These are phyloP conservation scores for Pisolithus orientalis DNA, from an alignment of 768 basidiomycete species.

Conservation along the genomic window DNA sequence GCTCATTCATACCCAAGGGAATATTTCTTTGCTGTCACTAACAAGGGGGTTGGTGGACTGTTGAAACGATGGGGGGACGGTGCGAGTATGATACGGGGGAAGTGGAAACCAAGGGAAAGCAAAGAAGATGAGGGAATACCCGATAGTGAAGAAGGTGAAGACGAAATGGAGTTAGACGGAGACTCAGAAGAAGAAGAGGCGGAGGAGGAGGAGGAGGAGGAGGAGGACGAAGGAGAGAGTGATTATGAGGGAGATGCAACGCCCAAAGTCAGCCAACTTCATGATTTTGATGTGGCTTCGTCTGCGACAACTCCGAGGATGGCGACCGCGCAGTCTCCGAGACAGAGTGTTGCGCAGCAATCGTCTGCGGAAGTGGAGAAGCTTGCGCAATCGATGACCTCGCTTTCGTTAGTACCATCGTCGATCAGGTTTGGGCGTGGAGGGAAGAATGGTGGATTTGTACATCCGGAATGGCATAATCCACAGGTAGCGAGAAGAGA, in stretches of 20 bases:
- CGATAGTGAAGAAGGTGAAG: conserved; percentile 8
- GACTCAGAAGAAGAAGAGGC: conserved; percentile 11
- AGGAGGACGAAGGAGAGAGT: conserved; percentile 22
- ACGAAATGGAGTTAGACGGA: conserved; percentile 17
- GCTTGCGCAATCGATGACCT: conserved; percentile 41
- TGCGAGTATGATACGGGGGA: conserved; percentile 67
- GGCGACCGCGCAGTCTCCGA: conserved; percentile 9
- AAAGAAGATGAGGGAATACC: conserved; percentile 9
- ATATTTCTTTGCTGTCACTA: conserved; percentile 88
- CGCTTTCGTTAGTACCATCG: conserved; percentile 57
- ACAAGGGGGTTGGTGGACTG: conserved; percentile 82
- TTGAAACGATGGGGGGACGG: conserved; percentile 80
- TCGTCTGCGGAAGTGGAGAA: conserved; percentile 34
- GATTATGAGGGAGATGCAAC: conserved; percentile 19
- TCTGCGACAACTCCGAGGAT: conserved; percentile 14
- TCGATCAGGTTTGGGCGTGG: conserved; percentile 73
- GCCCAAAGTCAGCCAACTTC: conserved; percentile 18
- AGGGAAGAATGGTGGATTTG: conserved; percentile 49
- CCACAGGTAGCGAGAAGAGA: conserved; percentile 23
- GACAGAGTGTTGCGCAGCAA: conserved; percentile 13
- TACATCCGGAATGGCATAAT: conserved; percentile 27
- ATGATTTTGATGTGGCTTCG: conserved; percentile 12
- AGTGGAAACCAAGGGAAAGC: conserved; percentile 54
- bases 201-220: conserved; percentile 16
- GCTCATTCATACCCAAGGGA: conserved; percentile 81